Percentiles rank a stretch among this genome's conserved stretches.
phyloP scores from a whole-genome alignment of 305 asterid species.

The Galium porrigens region DNA sequence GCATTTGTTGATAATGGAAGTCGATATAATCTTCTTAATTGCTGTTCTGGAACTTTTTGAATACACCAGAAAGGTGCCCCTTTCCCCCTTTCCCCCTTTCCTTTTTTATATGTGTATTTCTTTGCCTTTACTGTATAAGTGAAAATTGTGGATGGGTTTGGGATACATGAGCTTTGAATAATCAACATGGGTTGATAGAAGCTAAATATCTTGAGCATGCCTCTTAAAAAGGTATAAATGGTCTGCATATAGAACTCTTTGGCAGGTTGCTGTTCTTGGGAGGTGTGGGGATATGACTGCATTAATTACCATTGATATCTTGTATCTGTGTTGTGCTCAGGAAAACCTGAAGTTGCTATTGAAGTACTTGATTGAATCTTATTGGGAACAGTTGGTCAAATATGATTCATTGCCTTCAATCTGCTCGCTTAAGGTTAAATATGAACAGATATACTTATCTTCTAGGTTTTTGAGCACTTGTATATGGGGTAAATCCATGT shows the following conservation, averaged over 20 bases:
- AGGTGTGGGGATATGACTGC: neutral
- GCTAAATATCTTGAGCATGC: neutral
- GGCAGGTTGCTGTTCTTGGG: neutral
- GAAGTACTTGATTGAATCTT: conserved; percentile 65
- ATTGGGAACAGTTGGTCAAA: conserved; percentile 71
- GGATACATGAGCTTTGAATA: neutral
- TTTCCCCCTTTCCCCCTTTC: conserved; percentile 15
- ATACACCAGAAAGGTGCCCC: conserved; percentile 64
- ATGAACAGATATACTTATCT: conserved; percentile 58
- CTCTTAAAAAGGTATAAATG: neutral
- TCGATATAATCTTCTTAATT: conserved; percentile 90
- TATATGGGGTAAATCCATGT: conserved; percentile 4
- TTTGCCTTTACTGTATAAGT: neutral
- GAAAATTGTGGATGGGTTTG: conserved; percentile 1
- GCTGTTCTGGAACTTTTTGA: conserved; percentile 85
- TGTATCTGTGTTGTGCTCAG: conserved; percentile 30
- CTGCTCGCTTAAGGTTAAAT: conserved; percentile 64
- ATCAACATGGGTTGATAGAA: neutral
- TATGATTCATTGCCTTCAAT: conserved; percentile 55
- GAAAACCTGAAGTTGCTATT: conserved; percentile 71
- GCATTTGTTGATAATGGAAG: conserved; percentile 72
- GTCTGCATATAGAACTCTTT: neutral
- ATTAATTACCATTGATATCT: neutral
- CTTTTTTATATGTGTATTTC: neutral
- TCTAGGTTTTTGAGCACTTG: neutral